These are phyloP conservation scores for Pseudomassariella vexata DNA, from an alignment of 2,329 filamentous ascomycete genomes.

Conservation along the genomic window DNA sequence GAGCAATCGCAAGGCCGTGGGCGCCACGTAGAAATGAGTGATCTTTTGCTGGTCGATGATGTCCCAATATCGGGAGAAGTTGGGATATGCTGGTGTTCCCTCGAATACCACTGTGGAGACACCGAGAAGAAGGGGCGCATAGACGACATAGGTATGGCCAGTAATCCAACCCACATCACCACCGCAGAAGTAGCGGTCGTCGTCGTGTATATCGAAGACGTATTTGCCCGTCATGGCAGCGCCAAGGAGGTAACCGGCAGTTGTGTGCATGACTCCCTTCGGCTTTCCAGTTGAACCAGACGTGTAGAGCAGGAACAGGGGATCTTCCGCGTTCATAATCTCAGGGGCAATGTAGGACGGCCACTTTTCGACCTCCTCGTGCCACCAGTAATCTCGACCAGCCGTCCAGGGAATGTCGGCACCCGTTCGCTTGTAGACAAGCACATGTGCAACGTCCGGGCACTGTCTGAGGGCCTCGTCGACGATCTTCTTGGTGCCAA, in stretches of 20 bases:
- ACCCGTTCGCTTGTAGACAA: slow-evolving; percentile 94
- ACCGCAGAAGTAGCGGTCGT: slow-evolving; percentile 93
- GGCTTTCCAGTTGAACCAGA: slow-evolving; percentile 97
- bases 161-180: slow-evolving; percentile 99
- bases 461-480: slow-evolving; percentile 97
- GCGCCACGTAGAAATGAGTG: slow-evolving; percentile 97
- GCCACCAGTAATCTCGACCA: slow-evolving; percentile 94
- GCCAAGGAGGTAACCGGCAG: slow-evolving; percentile 88
- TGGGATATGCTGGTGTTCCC: slow-evolving; percentile 93
- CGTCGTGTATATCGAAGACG: slow-evolving; percentile 94
- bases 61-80: slow-evolving; percentile 98
- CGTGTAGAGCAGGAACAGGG: slow-evolving; percentile 95
- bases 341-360: slow-evolving; percentile 87
- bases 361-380: slow-evolving; percentile 97
- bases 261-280: slow-evolving; percentile 98
- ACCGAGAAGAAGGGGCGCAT: slow-evolving; percentile 87
- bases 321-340: slow-evolving; percentile 87
- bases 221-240: slow-evolving; percentile 95
- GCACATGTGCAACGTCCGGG: slow-evolving; percentile 75
- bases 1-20: slow-evolving; percentile 84
- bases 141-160: slow-evolving; percentile 96
- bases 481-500: slow-evolving; percentile 98
- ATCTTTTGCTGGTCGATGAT: slow-evolving; percentile 93
- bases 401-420: slow-evolving; percentile 86
- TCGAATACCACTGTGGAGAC: slow-evolving; percentile 96